These are phyloP conservation scores for Sicyos edulis DNA, from an alignment of 306 rosid genomes.

Conservation along the genomic window DNA sequence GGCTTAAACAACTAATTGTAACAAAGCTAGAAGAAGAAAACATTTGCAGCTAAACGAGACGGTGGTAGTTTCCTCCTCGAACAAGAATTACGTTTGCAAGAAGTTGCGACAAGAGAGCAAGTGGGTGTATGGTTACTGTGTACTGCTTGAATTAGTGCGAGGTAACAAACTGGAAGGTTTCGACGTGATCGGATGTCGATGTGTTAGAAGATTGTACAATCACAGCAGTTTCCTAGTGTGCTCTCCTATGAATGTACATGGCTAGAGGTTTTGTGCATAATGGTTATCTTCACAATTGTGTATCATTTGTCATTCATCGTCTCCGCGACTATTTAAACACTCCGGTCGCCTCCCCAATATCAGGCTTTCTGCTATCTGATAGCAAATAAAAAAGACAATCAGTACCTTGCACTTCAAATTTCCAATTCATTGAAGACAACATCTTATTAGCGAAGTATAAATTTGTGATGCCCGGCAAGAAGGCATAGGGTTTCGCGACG, in stretches of 20 bases:
- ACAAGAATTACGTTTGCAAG: neutral
- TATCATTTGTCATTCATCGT: constrained; percentile 17
- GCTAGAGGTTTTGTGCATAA: constrained; percentile 29
- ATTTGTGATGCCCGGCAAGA: neutral
- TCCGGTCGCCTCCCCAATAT: constrained; percentile 27
- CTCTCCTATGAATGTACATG: constrained; percentile 52
- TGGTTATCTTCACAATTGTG: constrained; percentile 28
- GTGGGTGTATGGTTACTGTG: constrained; percentile 8
- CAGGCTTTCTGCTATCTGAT: constrained; percentile 36
- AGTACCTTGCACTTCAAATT: constrained; percentile 11
- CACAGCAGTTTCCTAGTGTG: constrained; percentile 41
- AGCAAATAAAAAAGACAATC: constrained; percentile 22
- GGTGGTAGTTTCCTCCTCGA: neutral
- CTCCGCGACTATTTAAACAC: constrained; percentile 33
- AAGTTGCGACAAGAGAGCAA: constrained; percentile 1
- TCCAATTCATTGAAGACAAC: neutral
- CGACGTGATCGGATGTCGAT: constrained; percentile 21
- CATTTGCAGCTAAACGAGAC: neutral
- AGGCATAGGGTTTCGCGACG: neutral
- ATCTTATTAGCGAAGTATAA: neutral
- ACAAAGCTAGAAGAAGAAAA: constrained; percentile 8
- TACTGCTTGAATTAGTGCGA: constrained; percentile 35
- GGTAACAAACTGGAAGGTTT: neutral
- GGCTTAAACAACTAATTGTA: neutral
- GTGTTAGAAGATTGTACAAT: constrained; percentile 35